Conservation (phyloP, 495 filamentous ascomycete species). For the Saxophila tyrrhenica region DNA sequence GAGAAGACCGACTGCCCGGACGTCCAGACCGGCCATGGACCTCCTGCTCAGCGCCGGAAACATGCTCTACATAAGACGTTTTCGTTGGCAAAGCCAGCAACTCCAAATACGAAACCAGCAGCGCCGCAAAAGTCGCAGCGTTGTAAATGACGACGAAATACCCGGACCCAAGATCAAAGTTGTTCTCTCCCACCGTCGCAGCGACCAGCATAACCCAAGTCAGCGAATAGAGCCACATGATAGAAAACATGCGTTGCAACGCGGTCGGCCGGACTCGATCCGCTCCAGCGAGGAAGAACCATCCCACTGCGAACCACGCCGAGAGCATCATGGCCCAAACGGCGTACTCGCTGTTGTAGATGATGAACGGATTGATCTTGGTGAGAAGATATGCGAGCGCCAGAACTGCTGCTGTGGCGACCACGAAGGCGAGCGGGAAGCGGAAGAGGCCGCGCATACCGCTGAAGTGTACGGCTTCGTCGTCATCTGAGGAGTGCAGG, state of each 20-base stretch:
- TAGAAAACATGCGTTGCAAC: conserved; percentile 66
- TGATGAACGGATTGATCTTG: conserved; percentile 76
- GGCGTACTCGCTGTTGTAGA: conserved; percentile 75
- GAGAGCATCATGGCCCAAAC: conserved; percentile 70
- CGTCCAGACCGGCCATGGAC: conserved; percentile 16
- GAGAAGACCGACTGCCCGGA: conserved; percentile 30
- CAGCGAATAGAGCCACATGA: conserved; percentile 70
- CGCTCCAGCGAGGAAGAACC: conserved; percentile 73
- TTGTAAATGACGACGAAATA: conserved; percentile 81
- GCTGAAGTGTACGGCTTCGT: conserved; percentile 49
- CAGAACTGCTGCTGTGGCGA: conserved; percentile 58
- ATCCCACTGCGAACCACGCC: conserved; percentile 66
- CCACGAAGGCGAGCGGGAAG: conserved; percentile 63
- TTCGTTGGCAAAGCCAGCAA: conserved; percentile 68
- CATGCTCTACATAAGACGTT: conserved; percentile 38
- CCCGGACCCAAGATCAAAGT: conserved; percentile 56
- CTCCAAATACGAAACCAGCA: conserved; percentile 46
- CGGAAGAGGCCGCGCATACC: conserved; percentile 75
- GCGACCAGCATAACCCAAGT: conserved; percentile 62
- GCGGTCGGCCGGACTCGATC: conserved; percentile 78
- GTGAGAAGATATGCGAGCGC: conserved; percentile 63
- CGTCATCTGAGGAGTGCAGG: conserved; percentile 44
- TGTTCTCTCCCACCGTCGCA: conserved; percentile 62
- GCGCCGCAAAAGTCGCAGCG: conserved; percentile 57
- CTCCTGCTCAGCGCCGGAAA: not conserved